Evolutionary conservation across 1,284 basidiomycete species (phyloP), one percentile per base, ranked within the genome.

Genomic region (Coniferiporia sulphurascens): DNA sequence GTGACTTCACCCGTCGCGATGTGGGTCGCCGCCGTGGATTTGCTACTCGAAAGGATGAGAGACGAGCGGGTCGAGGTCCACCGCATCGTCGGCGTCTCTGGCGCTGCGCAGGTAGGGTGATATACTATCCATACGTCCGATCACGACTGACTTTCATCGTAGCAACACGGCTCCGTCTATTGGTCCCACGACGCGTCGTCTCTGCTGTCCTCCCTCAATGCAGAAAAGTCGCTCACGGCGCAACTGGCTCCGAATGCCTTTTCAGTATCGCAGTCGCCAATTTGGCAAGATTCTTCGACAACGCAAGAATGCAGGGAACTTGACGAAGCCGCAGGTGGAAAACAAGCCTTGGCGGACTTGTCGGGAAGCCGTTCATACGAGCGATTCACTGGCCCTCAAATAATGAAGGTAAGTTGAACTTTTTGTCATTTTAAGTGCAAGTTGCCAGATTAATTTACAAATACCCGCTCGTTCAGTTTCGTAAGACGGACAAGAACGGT

Each of bases 141-240:
- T 51, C 55, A 48, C 58, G 32, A 59, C 46, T 45, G 9, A 50
- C 48, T 22, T 48, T 49, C 53, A 44, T 43, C 22, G 2, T 62
- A 94, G 87, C 93, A 96, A 88, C 93, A 96, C 70, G 92, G 93
- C 9, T 92, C 90, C 1, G 91, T 95, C 8, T 95, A 90, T 70
- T 95, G 91, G 88, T 89, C 89, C 0, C 66, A 73, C 9, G 72
- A 76, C 2, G 87, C 87, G 0, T 76, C 81, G 49, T 56, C 63
- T 0, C 69, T 84, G 5, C 79, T 95, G 7, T 72, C 77, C 1
- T 73, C 73, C 1, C 76, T 94, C 46, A 77, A 87, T 66, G 64
- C 85, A 1, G 64, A 67, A 1, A 71, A 78, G 56, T 68, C 80
- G 0, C 76, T 95, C 3, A 72, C 75, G 9, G 77, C 68, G 8